Evolutionary conservation across 2,329 filamentous ascomycete genomes (phyloP).

Genomic region (Cladorrhinum sp.): DNA sequence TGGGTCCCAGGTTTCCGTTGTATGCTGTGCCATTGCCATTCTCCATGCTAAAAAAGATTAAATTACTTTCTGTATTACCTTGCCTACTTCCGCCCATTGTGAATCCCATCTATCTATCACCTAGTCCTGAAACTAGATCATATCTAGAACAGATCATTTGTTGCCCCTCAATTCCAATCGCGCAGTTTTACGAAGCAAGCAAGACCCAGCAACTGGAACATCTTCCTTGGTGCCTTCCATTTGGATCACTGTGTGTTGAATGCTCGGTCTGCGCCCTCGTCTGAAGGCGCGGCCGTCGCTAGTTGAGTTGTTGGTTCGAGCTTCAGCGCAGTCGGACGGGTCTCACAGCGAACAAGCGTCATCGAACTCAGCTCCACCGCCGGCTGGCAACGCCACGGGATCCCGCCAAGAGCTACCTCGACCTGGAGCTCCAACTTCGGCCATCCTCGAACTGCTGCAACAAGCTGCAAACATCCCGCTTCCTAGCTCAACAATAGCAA

Average conservation of each 20-base stretch:
- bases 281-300: conserved; percentile 53
- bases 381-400: conserved; percentile 22
- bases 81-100: neutral
- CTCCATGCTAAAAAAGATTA: too few species aligned
- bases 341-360: conserved; percentile 27
- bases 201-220: too few species aligned
- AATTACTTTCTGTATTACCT: neutral
- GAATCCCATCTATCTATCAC: neutral
- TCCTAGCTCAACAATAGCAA: conserved; percentile 26
- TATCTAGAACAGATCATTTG: too few species aligned
- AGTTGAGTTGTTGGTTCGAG: conserved; percentile 47
- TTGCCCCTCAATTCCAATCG: too few species aligned
- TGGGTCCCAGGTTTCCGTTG: too few species aligned
- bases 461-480: conserved; percentile 30
- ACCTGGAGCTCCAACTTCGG: conserved; percentile 24
- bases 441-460: conserved; percentile 27
- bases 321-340: conserved; percentile 25
- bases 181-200: too few species aligned
- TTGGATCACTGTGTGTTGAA: too few species aligned
- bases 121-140: too few species aligned
- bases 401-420: conserved; percentile 29
- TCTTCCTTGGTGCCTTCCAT: too few species aligned
- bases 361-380: conserved; percentile 29
- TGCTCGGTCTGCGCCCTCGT: conserved; percentile 48
- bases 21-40: neutral